Base-by-base conservation (phyloP, 2,329 filamentous ascomycete genomes). In the Aspergillus uvarum region DNA sequence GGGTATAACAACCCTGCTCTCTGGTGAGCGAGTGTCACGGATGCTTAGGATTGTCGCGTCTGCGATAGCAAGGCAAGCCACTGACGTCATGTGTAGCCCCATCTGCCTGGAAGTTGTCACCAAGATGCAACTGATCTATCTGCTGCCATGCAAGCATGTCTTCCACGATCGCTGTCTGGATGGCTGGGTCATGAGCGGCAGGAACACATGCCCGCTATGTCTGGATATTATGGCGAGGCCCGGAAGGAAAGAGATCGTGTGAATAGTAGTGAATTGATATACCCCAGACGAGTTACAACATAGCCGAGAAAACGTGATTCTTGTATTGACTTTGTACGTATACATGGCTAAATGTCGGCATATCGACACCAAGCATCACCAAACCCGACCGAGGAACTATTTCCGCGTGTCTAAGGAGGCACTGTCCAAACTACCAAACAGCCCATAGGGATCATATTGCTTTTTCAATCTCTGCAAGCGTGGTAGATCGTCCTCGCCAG, bases 71-170 rank as follows among this genome's bases (percentile, higher is more conserved):
- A 14, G 14, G 10, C 5, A 8, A 44, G 38, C 14, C 32, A 35
- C 32, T 44, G 16, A 44, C 38, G 16, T 16, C 6, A 16, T 7
- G 16, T 44, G 16, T 19, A 59, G 59, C 32, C 31, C 57, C 22
- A 65, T 65, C 2, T 65, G 63, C 2, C 61, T 60, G 2, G 61
- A 60, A 10, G 51, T 47, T 1, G 57, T 59, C 14, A 16, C 51
- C 12, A 51, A 19, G 21, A 47, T 11, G 32, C 59, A 35, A 49
- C 59, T 32, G 26, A 60, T 59, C 22, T 55, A 61, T 44, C 42
- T 29, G 24, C 51, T 55, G n/a, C 49, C 11, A 22, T 63, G 55
- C 16, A 22, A 21, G 16, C 57, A 59, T 59, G 51, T 59, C 3
- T 59, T 59, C 8, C 57, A 59, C 26, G 50, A 26, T 16, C 31